Evolutionary conservation across 1,284 basidiomycete species (phyloP).

Genomic region (Cryptococcus sp.): DNA sequence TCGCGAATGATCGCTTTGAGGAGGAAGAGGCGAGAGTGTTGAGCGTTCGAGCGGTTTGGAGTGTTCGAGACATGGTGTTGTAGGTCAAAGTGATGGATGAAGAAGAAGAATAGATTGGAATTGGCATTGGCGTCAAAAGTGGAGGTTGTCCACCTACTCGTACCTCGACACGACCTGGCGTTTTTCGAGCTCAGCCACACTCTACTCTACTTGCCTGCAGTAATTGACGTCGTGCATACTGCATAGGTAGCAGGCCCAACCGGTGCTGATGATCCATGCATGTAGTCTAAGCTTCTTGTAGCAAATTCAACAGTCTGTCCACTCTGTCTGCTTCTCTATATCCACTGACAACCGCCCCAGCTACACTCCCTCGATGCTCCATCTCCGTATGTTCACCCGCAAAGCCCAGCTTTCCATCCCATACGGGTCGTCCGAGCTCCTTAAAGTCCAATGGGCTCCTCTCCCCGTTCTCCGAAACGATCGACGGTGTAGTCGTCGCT

Average conservation of each 20-base stretch:
- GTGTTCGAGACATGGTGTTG: background rate
- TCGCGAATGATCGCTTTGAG: slow-evolving; percentile 5
- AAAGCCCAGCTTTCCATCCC: slow-evolving; percentile 49
- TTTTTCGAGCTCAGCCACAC: too few species aligned
- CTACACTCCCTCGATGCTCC: slow-evolving; percentile 49
- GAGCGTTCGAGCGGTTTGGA: slow-evolving; percentile 32
- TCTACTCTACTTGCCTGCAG: background rate
- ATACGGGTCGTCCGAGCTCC: slow-evolving; percentile 46
- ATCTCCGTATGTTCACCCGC: slow-evolving; percentile 54
- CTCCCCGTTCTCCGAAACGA: slow-evolving; percentile 39
- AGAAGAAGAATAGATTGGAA: too few species aligned
- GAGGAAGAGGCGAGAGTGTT: slow-evolving; percentile 46
- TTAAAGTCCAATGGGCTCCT: slow-evolving; percentile 50
- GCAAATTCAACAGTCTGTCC: slow-evolving; percentile 23
- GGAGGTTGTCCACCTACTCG: background rate
- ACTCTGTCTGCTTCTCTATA: slow-evolving; percentile 46
- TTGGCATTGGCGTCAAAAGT: background rate
- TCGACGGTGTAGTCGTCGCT: slow-evolving; percentile 51
- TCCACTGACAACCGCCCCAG: slow-evolving; percentile 49
- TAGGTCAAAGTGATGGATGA: too few species aligned
- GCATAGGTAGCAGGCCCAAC: too few species aligned
- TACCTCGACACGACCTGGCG: too few species aligned
- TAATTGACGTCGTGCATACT: too few species aligned
- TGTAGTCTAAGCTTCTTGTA: background rate
- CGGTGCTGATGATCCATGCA: too few species aligned